phyloP scores from a whole-genome alignment of 2,329 filamentous ascomycete species.

The Cyphellophora europaea region DNA sequence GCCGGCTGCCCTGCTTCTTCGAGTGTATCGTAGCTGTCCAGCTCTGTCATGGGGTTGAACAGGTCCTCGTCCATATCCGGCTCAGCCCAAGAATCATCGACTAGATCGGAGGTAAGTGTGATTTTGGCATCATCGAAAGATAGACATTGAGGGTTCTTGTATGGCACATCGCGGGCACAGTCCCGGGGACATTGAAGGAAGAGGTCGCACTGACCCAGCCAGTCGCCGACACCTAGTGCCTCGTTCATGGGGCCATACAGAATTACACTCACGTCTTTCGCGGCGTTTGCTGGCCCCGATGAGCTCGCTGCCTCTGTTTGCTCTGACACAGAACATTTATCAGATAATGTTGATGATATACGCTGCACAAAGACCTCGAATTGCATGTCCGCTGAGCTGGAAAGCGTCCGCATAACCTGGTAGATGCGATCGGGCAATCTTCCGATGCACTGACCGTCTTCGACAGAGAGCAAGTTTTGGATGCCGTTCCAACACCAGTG shows the following conservation, averaged over 20 bases:
- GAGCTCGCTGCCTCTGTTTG: not conserved
- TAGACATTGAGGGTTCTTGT: slow-evolving; percentile 20
- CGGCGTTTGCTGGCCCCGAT: not conserved
- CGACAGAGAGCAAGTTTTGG: no score
- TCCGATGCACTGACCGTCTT: no score
- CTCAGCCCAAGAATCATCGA: no score
- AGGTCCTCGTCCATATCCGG: slow-evolving; percentile 7
- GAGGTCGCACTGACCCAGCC: slow-evolving; percentile 16
- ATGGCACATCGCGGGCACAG: slow-evolving; percentile 18
- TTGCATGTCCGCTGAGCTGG: no score
- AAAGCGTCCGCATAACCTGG: no score
- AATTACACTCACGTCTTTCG: no score
- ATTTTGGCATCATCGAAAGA: not conserved
- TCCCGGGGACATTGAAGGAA: slow-evolving; percentile 19
- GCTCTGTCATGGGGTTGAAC: slow-evolving; percentile 1
- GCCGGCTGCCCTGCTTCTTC: slow-evolving; percentile 14
- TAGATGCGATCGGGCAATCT: no score
- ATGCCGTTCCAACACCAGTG: no score
- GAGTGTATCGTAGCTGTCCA: slow-evolving; percentile 16
- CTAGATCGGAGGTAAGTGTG: not conserved
- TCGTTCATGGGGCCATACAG: slow-evolving; percentile 8
- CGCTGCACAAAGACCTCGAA: no score
- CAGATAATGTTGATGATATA: no score
- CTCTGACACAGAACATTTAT: no score
- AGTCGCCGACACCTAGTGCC: slow-evolving; percentile 20